Evolutionary conservation across 1,139 yeast species (phyloP).

Genomic region (Casaregolazyma lundiana): DNA sequence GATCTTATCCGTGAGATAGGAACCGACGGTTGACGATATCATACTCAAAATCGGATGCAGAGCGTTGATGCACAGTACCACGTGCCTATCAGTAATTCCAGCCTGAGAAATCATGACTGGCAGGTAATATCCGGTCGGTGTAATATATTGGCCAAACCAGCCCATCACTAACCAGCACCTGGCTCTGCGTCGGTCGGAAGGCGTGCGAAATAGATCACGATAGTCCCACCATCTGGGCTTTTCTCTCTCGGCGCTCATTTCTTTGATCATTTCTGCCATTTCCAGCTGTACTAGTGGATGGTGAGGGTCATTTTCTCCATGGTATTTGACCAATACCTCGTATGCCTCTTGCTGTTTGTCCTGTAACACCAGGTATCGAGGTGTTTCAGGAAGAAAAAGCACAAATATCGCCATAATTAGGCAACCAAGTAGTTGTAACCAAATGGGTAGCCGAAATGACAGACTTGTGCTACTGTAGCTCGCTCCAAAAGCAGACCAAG

Average conservation of each 20-base stretch:
- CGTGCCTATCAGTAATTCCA: constrained; percentile 17
- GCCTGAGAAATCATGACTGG: constrained; percentile 17
- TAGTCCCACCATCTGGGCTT: constrained; percentile 25
- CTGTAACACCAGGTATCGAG: constrained; percentile 55
- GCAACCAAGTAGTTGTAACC: constrained; percentile 40
- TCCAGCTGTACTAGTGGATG: constrained; percentile 19
- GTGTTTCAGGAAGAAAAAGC: constrained; percentile 62
- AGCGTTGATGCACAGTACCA: constrained; percentile 16
- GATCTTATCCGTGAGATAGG: constrained; percentile 15
- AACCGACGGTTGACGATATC: constrained; percentile 16
- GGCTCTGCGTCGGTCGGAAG: constrained; percentile 34
- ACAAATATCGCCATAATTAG: constrained; percentile 50
- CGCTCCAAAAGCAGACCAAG: constrained; percentile 42
- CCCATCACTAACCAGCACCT: constrained; percentile 13
- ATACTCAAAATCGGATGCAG: constrained; percentile 12
- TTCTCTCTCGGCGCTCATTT: constrained; percentile 15
- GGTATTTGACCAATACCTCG: constrained; percentile 23
- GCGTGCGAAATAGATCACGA: constrained; percentile 35
- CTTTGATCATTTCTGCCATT: constrained; percentile 19
- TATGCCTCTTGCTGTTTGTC: constrained; percentile 55
- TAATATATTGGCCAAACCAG: constrained; percentile 15
- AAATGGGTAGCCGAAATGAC: constrained; percentile 45
- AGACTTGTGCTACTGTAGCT: constrained; percentile 28
- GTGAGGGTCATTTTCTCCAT: constrained; percentile 22
- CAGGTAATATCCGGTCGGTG: constrained; percentile 19